phyloP scores from a whole-genome alignment of 2,329 filamentous ascomycete species.

The Dothideomycetes sp. region DNA sequence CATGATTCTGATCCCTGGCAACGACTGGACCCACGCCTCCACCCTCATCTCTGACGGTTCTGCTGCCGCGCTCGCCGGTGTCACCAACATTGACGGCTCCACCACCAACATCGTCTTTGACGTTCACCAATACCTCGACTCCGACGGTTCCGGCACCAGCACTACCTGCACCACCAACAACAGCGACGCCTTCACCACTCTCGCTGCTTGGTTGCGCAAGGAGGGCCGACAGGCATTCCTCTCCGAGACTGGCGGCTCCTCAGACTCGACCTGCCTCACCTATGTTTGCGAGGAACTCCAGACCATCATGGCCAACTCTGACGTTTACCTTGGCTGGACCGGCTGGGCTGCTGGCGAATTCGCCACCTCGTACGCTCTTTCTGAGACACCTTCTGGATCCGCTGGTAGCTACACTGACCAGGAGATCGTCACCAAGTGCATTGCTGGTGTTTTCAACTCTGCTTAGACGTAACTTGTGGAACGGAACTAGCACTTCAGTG shows the following conservation, averaged over 20 bases:
- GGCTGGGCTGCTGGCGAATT: constrained; percentile 23
- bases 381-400: constrained; percentile 16
- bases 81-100: constrained; percentile 20
- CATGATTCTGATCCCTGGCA: constrained; percentile 54
- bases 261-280: constrained; percentile 22
- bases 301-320: constrained; percentile 19
- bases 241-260: constrained; percentile 29
- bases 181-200: constrained; percentile 22
- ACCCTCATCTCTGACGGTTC: constrained; percentile 18
- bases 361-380: constrained; percentile 16
- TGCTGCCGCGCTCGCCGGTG: constrained; percentile 14
- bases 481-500: too few relatives aligned
- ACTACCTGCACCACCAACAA: constrained; percentile 22
- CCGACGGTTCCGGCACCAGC: constrained; percentile 26
- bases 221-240: constrained; percentile 28
- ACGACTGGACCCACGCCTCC: constrained; percentile 27
- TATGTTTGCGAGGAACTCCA: constrained; percentile 22
- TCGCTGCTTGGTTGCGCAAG: constrained; percentile 25
- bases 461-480: too few relatives aligned
- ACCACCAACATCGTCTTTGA: constrained; percentile 26
- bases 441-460: constrained; percentile 20
- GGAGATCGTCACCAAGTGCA: constrained; percentile 16
- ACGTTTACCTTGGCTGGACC: constrained; percentile 22
- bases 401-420: constrained; percentile 16
- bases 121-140: constrained; percentile 31